phyloP scores from a whole-genome alignment of 495 filamentous ascomycete species.

The Xylaria palmicola region DNA sequence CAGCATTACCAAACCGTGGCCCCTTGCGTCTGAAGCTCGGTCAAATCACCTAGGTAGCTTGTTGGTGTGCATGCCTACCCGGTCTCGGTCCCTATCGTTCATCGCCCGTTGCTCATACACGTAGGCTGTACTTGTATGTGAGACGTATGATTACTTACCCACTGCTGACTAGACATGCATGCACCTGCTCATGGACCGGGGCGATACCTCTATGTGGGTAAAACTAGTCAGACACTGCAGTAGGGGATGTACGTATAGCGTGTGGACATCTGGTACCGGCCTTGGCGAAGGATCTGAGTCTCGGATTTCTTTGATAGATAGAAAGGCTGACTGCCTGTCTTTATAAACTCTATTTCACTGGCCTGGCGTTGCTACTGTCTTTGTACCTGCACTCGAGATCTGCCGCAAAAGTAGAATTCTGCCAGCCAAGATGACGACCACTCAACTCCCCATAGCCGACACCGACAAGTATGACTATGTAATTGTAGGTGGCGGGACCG shows the following conservation, averaged over 20 bases:
- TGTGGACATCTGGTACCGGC: background rate
- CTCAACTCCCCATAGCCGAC: conserved; percentile 56
- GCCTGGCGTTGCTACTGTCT: background rate
- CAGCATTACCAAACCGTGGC: too few species aligned
- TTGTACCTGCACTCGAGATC: background rate
- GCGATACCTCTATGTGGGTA: conserved; percentile 4
- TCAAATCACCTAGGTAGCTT: too few species aligned
- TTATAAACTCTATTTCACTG: background rate
- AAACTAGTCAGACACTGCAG: conserved; percentile 10
- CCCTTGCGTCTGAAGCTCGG: too few species aligned
- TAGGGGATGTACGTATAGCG: background rate
- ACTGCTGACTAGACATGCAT: background rate
- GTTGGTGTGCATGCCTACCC: background rate
- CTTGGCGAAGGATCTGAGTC: conserved; percentile 11
- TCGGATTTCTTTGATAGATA: background rate
- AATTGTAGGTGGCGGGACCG: conserved; percentile 80
- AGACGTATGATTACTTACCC: too few species aligned
- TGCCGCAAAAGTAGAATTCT: background rate
- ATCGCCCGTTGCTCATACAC: too few species aligned
- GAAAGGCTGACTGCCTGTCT: background rate
- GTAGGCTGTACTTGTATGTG: too few species aligned
- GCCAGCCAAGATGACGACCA: conserved; percentile 56
- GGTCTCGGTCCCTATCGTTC: background rate
- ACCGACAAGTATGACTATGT: conserved; percentile 77
- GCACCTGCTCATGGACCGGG: background rate